These are phyloP conservation scores for Colletotrichum graminicola DNA, from an alignment of 2,329 filamentous ascomycete species.

Conservation along the genomic window DNA sequence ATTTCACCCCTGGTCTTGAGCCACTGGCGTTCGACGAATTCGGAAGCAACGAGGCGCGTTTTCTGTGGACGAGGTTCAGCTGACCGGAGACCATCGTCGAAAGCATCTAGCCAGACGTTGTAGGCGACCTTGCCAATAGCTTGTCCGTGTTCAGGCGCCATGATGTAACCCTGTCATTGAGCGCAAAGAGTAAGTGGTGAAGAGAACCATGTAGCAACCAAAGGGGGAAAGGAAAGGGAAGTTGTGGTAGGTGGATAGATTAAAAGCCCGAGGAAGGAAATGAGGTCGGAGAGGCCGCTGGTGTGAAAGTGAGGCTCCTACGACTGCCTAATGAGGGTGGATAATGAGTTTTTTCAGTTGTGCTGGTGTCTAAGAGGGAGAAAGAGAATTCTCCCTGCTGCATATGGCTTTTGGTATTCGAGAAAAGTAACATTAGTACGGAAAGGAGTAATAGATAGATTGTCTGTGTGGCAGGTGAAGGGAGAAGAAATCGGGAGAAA, in stretches of 20 bases:
- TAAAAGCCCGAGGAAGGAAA: too few species aligned
- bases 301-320: too few species aligned
- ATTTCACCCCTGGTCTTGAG: neutral
- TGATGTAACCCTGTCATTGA: neutral
- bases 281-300: neutral
- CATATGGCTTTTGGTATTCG: neutral
- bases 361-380: neutral
- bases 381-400: neutral
- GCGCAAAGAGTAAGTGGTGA: too few species aligned
- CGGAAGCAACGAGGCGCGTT: neutral
- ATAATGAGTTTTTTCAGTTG: too few species aligned
- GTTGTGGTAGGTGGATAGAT: too few species aligned
- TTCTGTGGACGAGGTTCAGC: neutral
- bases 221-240: too few species aligned
- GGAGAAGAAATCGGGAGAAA: too few species aligned
- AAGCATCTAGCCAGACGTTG: neutral
- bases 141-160: neutral
- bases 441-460: neutral
- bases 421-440: neutral
- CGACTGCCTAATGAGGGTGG: neutral
- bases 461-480: neutral
- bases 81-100: neutral
- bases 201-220: neutral
- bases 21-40: neutral
- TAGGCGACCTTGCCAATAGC: neutral